phyloP scores from a whole-genome alignment of 2,329 filamentous ascomycete genomes.

The Grosmannia penicillata region DNA sequence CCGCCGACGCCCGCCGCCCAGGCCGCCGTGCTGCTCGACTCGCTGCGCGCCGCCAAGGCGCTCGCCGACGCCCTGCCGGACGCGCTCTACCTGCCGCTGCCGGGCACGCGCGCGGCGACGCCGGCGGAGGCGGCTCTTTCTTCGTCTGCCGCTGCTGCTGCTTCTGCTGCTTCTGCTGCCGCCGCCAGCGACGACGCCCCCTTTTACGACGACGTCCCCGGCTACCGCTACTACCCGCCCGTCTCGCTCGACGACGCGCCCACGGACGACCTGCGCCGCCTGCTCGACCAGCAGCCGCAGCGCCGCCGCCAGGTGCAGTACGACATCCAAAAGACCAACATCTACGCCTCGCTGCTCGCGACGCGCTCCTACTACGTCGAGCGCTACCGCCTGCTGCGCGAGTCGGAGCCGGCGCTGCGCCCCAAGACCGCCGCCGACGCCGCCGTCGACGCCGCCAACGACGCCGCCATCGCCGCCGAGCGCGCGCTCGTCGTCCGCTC shows the following conservation, averaged over 20 bases:
- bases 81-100: constrained; percentile 21
- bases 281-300: constrained; percentile 31
- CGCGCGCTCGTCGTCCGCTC: constrained; percentile 71
- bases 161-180: background rate
- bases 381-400: constrained; percentile 74
- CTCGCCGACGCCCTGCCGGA: constrained; percentile 52
- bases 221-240: constrained; percentile 37
- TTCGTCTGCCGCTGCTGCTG: background rate
- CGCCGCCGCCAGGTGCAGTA: constrained; percentile 51
- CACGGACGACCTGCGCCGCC: constrained; percentile 33
- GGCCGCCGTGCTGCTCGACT: background rate
- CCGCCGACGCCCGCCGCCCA: background rate
- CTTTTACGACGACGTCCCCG: constrained; percentile 27
- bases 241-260: constrained; percentile 23
- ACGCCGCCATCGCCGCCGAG: constrained; percentile 56
- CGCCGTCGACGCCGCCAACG: constrained; percentile 22
- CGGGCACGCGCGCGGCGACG: background rate
- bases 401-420: constrained; percentile 47
- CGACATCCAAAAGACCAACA: constrained; percentile 86
- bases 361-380: constrained; percentile 78
- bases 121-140: background rate
- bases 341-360: constrained; percentile 67
- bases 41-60: constrained; percentile 51
- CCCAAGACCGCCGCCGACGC: constrained; percentile 18
- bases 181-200: background rate